These are phyloP conservation scores for Kwoniella dejecticola DNA, from an alignment of 768 basidiomycete genomes.

Conservation along the genomic window DNA sequence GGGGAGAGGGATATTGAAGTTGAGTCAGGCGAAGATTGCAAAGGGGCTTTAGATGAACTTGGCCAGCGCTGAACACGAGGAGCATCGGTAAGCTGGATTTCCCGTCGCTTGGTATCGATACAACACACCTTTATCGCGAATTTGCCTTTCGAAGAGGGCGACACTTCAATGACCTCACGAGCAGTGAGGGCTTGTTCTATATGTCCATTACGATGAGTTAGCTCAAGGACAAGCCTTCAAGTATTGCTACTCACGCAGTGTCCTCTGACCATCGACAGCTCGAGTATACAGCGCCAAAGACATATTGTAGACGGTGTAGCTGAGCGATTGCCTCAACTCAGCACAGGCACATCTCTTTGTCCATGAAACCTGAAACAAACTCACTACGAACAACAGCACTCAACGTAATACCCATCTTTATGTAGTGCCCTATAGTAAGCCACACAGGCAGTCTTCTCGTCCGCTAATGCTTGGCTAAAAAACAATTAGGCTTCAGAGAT, in stretches of 20 bases:
- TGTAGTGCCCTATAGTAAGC: slow-evolving; percentile 31
- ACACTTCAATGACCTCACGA: slow-evolving; percentile 42
- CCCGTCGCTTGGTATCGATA: background rate
- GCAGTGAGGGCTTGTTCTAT: slow-evolving; percentile 46
- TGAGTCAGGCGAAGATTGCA: slow-evolving; percentile 10
- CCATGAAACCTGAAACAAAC: slow-evolving; percentile 3
- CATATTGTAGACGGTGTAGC: slow-evolving; percentile 40
- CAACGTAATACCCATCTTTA: slow-evolving; percentile 34
- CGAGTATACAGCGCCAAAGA: slow-evolving; percentile 32
- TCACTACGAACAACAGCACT: slow-evolving; percentile 36
- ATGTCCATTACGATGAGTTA: slow-evolving; percentile 3
- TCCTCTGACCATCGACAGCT: slow-evolving; percentile 36
- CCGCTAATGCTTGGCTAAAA: slow-evolving; percentile 28
- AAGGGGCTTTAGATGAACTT: slow-evolving; percentile 4
- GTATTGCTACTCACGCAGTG: slow-evolving; percentile 29
- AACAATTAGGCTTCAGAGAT: background rate
- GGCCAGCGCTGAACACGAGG: slow-evolving; percentile 17
- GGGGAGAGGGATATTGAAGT: slow-evolving; percentile 6
- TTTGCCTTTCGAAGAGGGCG: slow-evolving; percentile 28
- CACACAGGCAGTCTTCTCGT: slow-evolving; percentile 40
- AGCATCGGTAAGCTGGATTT: background rate
- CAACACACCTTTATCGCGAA: slow-evolving; percentile 20
- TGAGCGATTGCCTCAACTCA: too few species aligned
- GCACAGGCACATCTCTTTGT: background rate
- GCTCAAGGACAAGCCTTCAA: slow-evolving; percentile 11